Percentiles rank a stretch among this genome's conserved stretches.
phyloP scores from a whole-genome alignment of 345 rosid species.

The Moricandia arvensis region DNA sequence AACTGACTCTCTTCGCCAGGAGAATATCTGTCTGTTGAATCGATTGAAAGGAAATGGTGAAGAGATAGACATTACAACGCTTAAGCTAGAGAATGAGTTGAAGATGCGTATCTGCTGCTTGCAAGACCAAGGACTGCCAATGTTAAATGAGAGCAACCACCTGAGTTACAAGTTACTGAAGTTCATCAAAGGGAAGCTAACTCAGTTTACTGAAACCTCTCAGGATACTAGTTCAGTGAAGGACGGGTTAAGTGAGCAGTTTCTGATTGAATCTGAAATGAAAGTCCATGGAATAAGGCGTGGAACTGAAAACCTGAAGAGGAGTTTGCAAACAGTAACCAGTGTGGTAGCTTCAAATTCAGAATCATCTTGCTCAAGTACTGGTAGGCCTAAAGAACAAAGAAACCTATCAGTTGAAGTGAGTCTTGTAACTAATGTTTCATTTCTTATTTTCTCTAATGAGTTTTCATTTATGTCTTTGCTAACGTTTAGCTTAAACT shows the following conservation, averaged over 20 bases:
- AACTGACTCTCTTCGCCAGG: conserved; percentile 75
- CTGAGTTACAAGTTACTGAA: conserved; percentile 65
- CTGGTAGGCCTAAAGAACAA: conserved; percentile 33
- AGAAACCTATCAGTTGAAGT: conserved; percentile 60
- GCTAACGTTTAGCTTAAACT: conserved; percentile 26
- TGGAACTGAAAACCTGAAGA: conserved; percentile 63
- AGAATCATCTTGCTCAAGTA: conserved; percentile 30
- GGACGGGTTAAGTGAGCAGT: conserved; percentile 61
- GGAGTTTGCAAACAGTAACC: conserved; percentile 70
- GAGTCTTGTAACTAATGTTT: conserved; percentile 25
- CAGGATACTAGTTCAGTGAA: conserved; percentile 37
- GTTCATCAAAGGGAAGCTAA: conserved; percentile 53
- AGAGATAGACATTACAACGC: conserved; percentile 49
- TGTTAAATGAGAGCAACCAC: conserved; percentile 60
- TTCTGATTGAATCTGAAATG: conserved; percentile 68
- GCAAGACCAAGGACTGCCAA: conserved; percentile 75
- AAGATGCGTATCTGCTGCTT: conserved; percentile 56
- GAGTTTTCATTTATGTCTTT: neutral
- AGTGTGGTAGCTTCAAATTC: conserved; percentile 44
- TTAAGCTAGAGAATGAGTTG: conserved; percentile 76
- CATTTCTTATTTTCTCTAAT: neutral
- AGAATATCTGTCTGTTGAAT: conserved; percentile 72
- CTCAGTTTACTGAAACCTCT: conserved; percentile 48
- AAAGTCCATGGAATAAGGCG: conserved; percentile 70
- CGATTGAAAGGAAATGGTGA: conserved; percentile 65